Conservation (phyloP, 768 basidiomycete species). For the Termitomyces sp. region DNA sequence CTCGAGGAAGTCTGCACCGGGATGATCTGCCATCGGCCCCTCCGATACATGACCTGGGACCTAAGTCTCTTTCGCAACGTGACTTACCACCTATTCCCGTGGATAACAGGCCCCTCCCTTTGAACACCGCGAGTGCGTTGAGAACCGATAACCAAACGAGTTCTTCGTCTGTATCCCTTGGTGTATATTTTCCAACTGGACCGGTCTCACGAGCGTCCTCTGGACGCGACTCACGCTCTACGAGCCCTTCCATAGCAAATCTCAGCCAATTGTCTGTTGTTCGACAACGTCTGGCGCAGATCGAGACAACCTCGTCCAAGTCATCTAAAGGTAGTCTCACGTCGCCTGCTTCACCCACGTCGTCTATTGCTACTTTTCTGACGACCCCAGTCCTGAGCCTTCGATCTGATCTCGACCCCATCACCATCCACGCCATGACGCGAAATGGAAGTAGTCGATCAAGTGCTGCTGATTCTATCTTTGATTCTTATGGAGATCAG, state of each 20-base stretch:
- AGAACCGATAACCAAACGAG: not conserved
- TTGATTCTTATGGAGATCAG: conserved; percentile 21
- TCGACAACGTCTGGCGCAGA: conserved; percentile 60
- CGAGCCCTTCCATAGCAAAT: conserved; percentile 60
- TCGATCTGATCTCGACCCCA: not conserved
- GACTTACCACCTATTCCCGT: conserved; percentile 29
- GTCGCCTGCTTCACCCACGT: conserved; percentile 9
- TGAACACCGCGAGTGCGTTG: not conserved
- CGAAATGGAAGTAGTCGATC: conserved; percentile 13
- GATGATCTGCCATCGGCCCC: not conserved
- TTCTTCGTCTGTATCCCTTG: conserved; percentile 20
- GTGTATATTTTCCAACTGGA: conserved; percentile 21
- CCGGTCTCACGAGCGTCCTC: conserved; percentile 18
- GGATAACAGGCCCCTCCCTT: conserved; percentile 1
- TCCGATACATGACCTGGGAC: not conserved
- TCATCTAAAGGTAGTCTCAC: conserved; percentile 6
- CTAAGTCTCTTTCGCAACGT: conserved; percentile 23
- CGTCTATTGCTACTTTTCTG: conserved; percentile 7
- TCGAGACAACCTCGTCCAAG: conserved; percentile 36
- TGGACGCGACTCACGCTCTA: conserved; percentile 12
- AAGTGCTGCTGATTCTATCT: conserved; percentile 19
- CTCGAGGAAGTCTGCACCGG: not conserved
- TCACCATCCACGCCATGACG: not conserved
- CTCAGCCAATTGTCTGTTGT: conserved; percentile 62
- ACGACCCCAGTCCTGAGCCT: conserved; percentile 10